These are phyloP conservation scores for Lactifluus volemus DNA, from an alignment of 768 basidiomycete genomes.

Conservation along the genomic window DNA sequence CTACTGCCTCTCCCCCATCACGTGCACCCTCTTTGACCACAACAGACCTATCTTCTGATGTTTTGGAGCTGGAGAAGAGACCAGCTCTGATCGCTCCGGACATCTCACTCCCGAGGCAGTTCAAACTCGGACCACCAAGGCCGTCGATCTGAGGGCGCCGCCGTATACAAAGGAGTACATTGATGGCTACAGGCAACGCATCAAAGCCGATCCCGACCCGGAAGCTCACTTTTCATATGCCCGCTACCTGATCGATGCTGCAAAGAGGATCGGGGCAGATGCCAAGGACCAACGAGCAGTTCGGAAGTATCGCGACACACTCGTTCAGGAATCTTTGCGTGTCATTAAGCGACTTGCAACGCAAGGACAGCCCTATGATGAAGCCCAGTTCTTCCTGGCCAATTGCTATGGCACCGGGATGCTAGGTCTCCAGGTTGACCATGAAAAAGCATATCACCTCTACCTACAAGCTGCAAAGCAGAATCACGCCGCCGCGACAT, in stretches of 20 bases:
- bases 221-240: slow-evolving; percentile 97
- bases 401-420: slow-evolving; percentile 95
- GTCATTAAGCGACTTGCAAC: slow-evolving; percentile 89
- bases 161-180: slow-evolving; percentile 95
- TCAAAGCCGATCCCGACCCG: slow-evolving; percentile 96
- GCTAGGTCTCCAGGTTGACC: slow-evolving; percentile 93
- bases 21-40: slow-evolving; percentile 19
- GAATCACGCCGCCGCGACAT: slow-evolving; percentile 90
- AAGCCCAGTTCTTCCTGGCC: slow-evolving; percentile 97
- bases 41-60: slow-evolving; percentile 21
- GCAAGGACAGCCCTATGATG: slow-evolving; percentile 84
- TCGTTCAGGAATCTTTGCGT: slow-evolving; percentile 85
- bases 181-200: slow-evolving; percentile 93
- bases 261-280: slow-evolving; percentile 74
- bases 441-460: slow-evolving; percentile 94
- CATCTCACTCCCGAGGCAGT: slow-evolving; percentile 48
- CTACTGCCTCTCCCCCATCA: slow-evolving; percentile 1
- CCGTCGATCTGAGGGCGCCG: slow-evolving; percentile 71
- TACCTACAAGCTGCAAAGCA: slow-evolving; percentile 97
- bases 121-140: slow-evolving; percentile 64
- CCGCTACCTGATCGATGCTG: slow-evolving; percentile 98
- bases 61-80: slow-evolving; percentile 49
- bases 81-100: slow-evolving; percentile 47
- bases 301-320: slow-evolving; percentile 82
- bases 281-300: slow-evolving; percentile 74